Base-by-base conservation (phyloP, 345 rosid genomes). In the Gossypium anomalum region DNA sequence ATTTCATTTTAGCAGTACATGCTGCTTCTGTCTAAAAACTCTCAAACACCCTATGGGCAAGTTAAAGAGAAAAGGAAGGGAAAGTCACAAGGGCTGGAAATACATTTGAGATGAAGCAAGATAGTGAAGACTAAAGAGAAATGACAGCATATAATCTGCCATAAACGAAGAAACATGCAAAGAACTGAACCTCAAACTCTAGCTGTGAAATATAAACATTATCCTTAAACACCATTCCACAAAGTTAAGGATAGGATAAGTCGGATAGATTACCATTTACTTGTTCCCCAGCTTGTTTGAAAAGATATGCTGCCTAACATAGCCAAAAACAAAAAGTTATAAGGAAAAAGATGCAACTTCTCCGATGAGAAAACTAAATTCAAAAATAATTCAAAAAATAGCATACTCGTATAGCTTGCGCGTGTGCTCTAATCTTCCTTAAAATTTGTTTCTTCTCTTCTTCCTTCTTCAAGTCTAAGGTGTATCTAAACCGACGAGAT, bases 401-500 rank as follows among this genome's bases (percentile, higher is more conserved):
- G 48, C 49, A 70, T 86, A 96, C 99, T 41, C 93, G 84, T 49
- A 96, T 83, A 17, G 93, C 99, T 84, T 93, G 97, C 4, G 92
- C 97, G 83, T 91, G 97, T 27, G 92, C 88, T 80, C 94, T 89
- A 75, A 95, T 89, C 89, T 85, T 93, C 81, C 91, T 70, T 74
- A 86, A 80, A 53, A 87, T 79, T 72, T 69, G 80, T 48, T 78
- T 86, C 84, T 81, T 89, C 75, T 95, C 97, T 72, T 90, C 97
- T 80, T 89, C 86, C 87, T 87, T 91, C 77, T 90, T 92, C 82
- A 95, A 85, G 82, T 95, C 97, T 81, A 95, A 83, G 58, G 99
- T 95, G 81, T 95, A 95, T 47, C 99, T 89, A 66, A 95, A 95
- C 9, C 99, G 89, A 68, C 99, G 93, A 71, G 98, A 95, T 75